These are phyloP conservation scores for Epichloe typhina DNA, from an alignment of 2,329 filamentous ascomycete genomes.

Conservation along the genomic window DNA sequence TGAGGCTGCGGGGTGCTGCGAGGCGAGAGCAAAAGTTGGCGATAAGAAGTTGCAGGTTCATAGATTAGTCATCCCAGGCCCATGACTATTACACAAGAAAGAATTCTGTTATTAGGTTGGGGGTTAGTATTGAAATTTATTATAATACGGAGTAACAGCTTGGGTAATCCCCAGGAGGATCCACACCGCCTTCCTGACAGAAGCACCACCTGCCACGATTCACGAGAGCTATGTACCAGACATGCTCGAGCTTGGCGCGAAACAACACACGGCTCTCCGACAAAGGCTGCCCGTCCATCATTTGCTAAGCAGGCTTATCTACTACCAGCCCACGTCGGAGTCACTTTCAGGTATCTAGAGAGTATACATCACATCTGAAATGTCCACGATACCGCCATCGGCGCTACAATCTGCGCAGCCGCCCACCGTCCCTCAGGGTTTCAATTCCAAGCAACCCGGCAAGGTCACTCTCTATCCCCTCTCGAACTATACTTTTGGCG, in stretches of 20 bases:
- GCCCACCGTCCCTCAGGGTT: conserved; percentile 67
- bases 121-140: too few species aligned
- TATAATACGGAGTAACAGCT: too few species aligned
- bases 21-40: too few species aligned
- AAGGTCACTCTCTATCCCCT: conserved; percentile 88
- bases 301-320: background rate
- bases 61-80: too few species aligned
- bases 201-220: background rate
- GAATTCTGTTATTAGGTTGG: too few species aligned
- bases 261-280: background rate
- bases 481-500: conserved; percentile 97
- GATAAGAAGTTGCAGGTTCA: too few species aligned
- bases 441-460: conserved; percentile 78
- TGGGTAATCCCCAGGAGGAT: background rate
- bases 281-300: background rate
- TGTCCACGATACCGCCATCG: conserved; percentile 74
- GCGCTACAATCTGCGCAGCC: conserved; percentile 66
- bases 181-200: background rate
- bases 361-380: conserved; percentile 21
- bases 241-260: background rate
- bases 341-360: background rate
- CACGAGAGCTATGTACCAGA: background rate
- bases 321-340: background rate
- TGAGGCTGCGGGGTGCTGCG: too few species aligned
- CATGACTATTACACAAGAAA: too few species aligned